These are phyloP conservation scores for Gillenia trifoliata DNA, from an alignment of 306 rosid species.

Conservation along the genomic window DNA sequence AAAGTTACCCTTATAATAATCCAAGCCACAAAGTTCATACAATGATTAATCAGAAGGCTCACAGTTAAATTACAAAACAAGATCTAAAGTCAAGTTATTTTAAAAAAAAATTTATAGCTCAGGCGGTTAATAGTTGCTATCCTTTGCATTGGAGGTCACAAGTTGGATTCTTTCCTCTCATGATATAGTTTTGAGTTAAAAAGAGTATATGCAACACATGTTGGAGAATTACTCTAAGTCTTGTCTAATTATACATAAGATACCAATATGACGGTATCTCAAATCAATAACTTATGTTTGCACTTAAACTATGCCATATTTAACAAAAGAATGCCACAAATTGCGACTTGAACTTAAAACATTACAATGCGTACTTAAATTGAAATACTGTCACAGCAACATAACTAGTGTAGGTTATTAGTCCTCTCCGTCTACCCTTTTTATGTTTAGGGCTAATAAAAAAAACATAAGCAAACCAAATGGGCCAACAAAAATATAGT, in stretches of 20 bases:
- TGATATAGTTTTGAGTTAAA: too few relatives aligned
- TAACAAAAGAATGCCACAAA: too few relatives aligned
- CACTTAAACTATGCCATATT: background rate
- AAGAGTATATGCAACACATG: background rate
- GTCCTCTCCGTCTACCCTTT: background rate
- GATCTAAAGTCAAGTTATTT: background rate
- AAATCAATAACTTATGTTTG: background rate
- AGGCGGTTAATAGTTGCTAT: background rate
- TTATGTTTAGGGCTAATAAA: background rate
- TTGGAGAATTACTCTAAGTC: background rate
- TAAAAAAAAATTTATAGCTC: background rate
- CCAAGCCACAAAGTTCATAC: too few relatives aligned
- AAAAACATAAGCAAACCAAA: background rate
- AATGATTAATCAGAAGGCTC: too few relatives aligned
- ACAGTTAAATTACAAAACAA: background rate
- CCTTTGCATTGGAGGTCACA: fast-evolving
- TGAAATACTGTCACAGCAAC: background rate
- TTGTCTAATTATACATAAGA: background rate
- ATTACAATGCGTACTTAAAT: too few relatives aligned
- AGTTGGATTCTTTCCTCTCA: background rate
- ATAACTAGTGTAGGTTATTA: background rate
- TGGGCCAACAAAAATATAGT: background rate
- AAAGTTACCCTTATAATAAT: too few relatives aligned
- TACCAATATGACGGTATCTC: background rate
- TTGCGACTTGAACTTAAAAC: background rate